Conservation (phyloP, 148 eudicot species). For the Nepenthes mirabilis region DNA sequence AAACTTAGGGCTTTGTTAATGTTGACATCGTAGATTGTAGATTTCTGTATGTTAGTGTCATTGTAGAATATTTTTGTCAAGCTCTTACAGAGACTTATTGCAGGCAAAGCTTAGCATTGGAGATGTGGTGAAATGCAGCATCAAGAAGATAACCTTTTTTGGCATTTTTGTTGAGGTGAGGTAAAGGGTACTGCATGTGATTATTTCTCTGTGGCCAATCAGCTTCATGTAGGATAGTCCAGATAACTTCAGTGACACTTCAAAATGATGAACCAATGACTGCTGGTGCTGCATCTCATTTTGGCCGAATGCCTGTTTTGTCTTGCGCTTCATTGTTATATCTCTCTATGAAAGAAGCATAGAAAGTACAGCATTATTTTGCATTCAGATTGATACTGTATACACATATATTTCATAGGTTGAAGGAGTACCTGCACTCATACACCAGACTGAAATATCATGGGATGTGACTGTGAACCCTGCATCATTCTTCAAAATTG, state of each 20-base stretch:
- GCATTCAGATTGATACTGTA: neutral
- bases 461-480: slow-evolving; percentile 86
- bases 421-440: slow-evolving; percentile 87
- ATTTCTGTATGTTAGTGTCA: neutral
- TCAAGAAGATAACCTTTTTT: slow-evolving; percentile 74
- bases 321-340: too few relatives aligned
- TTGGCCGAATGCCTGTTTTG: neutral
- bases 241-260: neutral
- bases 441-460: slow-evolving; percentile 88
- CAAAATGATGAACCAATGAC: neutral
- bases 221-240: neutral
- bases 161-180: slow-evolving; percentile 98
- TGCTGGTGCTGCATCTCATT: neutral
- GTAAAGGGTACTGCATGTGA: slow-evolving; percentile 17
- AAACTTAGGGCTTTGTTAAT: neutral
- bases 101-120: slow-evolving; percentile 78
- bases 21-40: neutral
- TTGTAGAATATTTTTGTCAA: neutral
- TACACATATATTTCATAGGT: slow-evolving; percentile 32
- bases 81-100: slow-evolving; percentile 9
- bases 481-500: slow-evolving; percentile 63
- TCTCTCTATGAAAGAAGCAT: too few relatives aligned
- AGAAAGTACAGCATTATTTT: too few relatives aligned
- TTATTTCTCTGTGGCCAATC: neutral
- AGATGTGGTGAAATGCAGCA: slow-evolving; percentile 76